Percentiles rank a stretch among this genome's conserved stretches.
Conservation (phyloP, 2,329 filamentous ascomycete genomes). For the Onygenales sp. region DNA sequence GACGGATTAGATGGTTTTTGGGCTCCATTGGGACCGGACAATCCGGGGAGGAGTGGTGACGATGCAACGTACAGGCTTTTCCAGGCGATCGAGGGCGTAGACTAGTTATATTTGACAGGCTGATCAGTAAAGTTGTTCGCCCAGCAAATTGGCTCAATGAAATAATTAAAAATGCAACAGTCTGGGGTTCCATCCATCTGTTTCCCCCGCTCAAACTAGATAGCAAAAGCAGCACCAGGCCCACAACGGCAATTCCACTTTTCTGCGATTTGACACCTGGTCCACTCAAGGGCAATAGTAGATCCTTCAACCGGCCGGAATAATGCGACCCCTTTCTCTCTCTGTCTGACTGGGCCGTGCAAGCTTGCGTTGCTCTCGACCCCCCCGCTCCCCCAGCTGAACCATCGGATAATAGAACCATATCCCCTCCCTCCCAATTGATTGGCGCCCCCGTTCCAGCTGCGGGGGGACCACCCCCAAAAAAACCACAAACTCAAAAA, state of each 20-base stretch:
- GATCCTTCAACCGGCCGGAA: no score
- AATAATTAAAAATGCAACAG: background rate
- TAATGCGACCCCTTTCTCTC: no score
- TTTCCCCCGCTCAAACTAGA: no score
- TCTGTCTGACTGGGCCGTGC: no score
- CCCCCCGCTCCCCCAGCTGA: no score
- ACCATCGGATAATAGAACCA: no score
- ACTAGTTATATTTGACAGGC: constrained; percentile 27
- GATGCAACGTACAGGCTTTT: constrained; percentile 11
- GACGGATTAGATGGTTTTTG: background rate
- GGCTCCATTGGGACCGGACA: background rate
- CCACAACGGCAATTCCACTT: background rate
- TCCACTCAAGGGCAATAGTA: no score
- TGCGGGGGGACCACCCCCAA: background rate
- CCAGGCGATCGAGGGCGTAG: constrained; percentile 25
- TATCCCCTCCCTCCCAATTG: no score
- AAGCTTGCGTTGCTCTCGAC: no score
- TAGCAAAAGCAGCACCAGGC: no score
- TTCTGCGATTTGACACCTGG: background rate
- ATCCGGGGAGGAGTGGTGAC: background rate
- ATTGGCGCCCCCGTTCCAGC: no score
- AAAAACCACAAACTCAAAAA: background rate
- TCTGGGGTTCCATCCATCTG: background rate
- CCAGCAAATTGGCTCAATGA: background rate
- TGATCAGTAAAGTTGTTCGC: background rate